Evolutionary conservation across 306 rosid genomes (phyloP).

Genomic region (Rosa lucieae): DNA sequence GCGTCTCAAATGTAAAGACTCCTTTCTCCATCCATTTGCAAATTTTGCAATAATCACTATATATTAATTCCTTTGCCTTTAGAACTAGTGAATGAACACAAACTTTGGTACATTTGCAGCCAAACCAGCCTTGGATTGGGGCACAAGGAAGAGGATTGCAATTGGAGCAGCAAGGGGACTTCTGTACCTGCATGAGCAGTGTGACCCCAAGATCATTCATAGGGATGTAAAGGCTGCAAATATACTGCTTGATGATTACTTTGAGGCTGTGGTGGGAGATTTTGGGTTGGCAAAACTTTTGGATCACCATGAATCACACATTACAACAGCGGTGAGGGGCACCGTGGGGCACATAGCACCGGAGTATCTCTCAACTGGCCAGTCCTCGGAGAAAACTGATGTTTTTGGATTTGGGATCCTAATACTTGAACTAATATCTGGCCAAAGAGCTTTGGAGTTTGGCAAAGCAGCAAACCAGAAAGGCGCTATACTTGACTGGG

Average conservation of each 20-base stretch:
- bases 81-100: background rate
- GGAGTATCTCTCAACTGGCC: slow-evolving; percentile 96
- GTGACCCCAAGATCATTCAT: slow-evolving; percentile 97
- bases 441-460: slow-evolving; percentile 85
- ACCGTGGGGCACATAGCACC: slow-evolving; percentile 99
- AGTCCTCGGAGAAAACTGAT: slow-evolving; percentile 97
- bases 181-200: slow-evolving; percentile 87
- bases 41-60: background rate
- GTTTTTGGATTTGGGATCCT: slow-evolving; percentile 97
- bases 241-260: slow-evolving; percentile 81
- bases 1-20: slow-evolving; percentile 77
- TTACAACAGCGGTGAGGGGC: slow-evolving; percentile 96
- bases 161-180: slow-evolving; percentile 93
- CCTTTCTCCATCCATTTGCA: background rate
- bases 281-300: slow-evolving; percentile 92
- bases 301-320: slow-evolving; percentile 90
- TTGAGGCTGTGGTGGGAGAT: slow-evolving; percentile 97
- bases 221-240: slow-evolving; percentile 98
- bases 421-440: slow-evolving; percentile 87
- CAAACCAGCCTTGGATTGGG: slow-evolving; percentile 84
- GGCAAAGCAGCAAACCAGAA: slow-evolving; percentile 88
- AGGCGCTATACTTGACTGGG: slow-evolving; percentile 99
- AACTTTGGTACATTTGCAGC: slow-evolving; percentile 35
- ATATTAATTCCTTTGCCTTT: too few relatives aligned
- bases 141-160: slow-evolving; percentile 86